These are phyloP conservation scores for Mycoemilia scoparia DNA, from an alignment of 192 early-diverging fungal species.

Conservation along the genomic window DNA sequence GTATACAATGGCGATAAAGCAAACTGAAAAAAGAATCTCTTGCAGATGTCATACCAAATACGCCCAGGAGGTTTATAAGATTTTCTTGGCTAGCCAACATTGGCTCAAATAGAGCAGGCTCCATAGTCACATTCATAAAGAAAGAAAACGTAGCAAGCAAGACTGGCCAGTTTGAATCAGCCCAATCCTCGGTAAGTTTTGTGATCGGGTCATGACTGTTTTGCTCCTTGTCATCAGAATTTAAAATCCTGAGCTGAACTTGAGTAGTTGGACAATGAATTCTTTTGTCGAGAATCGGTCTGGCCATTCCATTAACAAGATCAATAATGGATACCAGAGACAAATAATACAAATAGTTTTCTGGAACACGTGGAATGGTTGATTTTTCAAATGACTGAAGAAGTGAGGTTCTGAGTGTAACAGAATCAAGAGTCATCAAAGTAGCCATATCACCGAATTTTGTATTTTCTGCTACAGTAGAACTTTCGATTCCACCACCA, in stretches of 20 bases:
- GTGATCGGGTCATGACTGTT: too few species aligned
- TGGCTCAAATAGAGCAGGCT: constrained; percentile 63
- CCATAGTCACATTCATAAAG: constrained; percentile 54
- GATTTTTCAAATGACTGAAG: constrained; percentile 86
- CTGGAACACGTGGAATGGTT: constrained; percentile 74
- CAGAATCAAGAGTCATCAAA: too few species aligned
- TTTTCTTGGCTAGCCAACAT: constrained; percentile 50
- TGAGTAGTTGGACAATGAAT: too few species aligned
- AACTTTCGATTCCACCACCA: neutral
- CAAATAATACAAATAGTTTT: constrained; percentile 71
- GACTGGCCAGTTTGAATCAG: constrained; percentile 60
- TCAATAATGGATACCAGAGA: constrained; percentile 49
- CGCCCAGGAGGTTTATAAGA: constrained; percentile 62
- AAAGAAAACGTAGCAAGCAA: constrained; percentile 61
- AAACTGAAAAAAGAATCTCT: constrained; percentile 71
- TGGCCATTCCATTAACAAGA: constrained; percentile 53
- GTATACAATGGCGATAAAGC: constrained; percentile 72
- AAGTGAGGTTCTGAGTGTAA: constrained; percentile 34
- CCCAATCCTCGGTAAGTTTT: constrained; percentile 61
- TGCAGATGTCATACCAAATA: constrained; percentile 54
- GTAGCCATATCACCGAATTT: constrained; percentile 6
- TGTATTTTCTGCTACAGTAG: neutral
- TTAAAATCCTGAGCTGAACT: too few species aligned
- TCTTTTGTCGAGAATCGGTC: constrained; percentile 33
- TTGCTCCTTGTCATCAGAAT: too few species aligned